Conservation (phyloP, 805 yeast species). For the Kodamaea leandrae region DNA sequence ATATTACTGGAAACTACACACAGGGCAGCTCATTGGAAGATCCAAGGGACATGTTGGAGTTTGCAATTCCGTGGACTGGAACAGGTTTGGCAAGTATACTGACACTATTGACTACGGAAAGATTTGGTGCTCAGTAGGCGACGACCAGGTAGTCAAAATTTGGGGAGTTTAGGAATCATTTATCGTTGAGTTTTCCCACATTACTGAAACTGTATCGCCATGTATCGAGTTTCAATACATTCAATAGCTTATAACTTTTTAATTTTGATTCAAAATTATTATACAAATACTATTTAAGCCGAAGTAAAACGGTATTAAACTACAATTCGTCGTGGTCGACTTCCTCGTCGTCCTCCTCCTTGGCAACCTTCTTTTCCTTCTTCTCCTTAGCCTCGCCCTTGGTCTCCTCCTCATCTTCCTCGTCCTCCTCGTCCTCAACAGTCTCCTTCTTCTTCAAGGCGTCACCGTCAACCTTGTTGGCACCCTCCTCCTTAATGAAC, state of each 20-base stretch:
- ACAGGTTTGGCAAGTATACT: constrained; percentile 24
- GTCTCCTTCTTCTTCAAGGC: constrained; percentile 22
- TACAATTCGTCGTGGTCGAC: constrained; percentile 29
- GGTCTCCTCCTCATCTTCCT: constrained; percentile 26
- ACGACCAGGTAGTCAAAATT: constrained; percentile 67
- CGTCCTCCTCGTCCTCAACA: constrained; percentile 28
- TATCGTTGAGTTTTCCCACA: neutral
- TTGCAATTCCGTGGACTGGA: constrained; percentile 82
- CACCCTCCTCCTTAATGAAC: constrained; percentile 71
- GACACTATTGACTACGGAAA: constrained; percentile 34
- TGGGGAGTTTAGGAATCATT: constrained; percentile 46
- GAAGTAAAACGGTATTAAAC: constrained; percentile 8
- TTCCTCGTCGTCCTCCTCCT: constrained; percentile 4
- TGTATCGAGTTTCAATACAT: neutral
- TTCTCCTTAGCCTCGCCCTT: constrained; percentile 15
- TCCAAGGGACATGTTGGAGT: constrained; percentile 62
- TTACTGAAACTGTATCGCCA: neutral
- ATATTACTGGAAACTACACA: constrained; percentile 73
- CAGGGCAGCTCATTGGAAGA: constrained; percentile 62
- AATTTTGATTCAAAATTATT: neutral
- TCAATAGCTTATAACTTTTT: neutral
- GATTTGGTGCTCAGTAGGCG: constrained; percentile 82
- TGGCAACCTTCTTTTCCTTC: constrained; percentile 3
- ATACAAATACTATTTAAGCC: constrained; percentile 3
- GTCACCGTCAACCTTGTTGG: constrained; percentile 56